Conservation (phyloP, 805 yeast species). For the Dipodascus geniculatus region DNA sequence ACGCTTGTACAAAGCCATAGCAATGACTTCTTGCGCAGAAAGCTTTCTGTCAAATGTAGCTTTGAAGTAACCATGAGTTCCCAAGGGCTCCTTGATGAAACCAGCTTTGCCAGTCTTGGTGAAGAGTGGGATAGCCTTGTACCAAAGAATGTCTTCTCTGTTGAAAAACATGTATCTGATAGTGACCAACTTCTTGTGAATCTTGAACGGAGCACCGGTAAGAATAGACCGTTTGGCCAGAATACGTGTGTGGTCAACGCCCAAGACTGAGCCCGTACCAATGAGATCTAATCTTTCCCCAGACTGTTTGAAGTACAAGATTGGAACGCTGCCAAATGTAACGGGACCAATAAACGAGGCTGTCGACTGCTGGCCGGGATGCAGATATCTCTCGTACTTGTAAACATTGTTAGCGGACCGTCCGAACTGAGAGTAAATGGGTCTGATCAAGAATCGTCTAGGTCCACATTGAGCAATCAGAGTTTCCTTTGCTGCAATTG, state of each 20-base stretch:
- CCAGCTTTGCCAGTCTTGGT: constrained; percentile 92
- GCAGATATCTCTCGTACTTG: constrained; percentile 74
- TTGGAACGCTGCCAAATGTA: constrained; percentile 67
- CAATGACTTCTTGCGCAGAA: constrained; percentile 84
- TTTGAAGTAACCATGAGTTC: constrained; percentile 97
- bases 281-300: constrained; percentile 42
- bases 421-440: constrained; percentile 66
- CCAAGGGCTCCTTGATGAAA: constrained; percentile 86
- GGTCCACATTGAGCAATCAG: constrained; percentile 88
- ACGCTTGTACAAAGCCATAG: constrained; percentile 87
- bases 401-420: constrained; percentile 75
- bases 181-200: constrained; percentile 85
- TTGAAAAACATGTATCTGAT: constrained; percentile 96
- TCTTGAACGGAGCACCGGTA: constrained; percentile 92
- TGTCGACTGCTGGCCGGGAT: constrained; percentile 58
- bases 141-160: constrained; percentile 77
- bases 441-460: constrained; percentile 72
- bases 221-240: constrained; percentile 79
- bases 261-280: constrained; percentile 84
- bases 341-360: constrained; percentile 88
- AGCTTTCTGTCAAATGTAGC: constrained; percentile 88
- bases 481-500: constrained; percentile 72
- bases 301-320: constrained; percentile 54
- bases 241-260: constrained; percentile 74
- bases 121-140: constrained; percentile 82